Evolutionary conservation across 305 asterid species (phyloP).

Genomic region (Fraxinus nigra): DNA sequence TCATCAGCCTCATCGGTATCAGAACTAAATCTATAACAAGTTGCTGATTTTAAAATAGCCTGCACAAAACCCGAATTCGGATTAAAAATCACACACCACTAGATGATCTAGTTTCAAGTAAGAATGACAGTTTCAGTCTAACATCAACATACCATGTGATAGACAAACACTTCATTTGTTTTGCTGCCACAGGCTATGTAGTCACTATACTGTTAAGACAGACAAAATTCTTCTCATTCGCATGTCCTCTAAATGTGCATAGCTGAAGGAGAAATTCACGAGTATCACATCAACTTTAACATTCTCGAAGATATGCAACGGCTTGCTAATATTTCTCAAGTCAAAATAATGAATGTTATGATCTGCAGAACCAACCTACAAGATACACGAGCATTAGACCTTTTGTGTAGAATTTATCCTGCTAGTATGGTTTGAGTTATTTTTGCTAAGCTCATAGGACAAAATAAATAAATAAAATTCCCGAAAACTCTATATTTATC

Average conservation of each 20-base stretch:
- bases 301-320: conserved; percentile 39
- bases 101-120: not conserved
- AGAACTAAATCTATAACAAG: conserved; percentile 53
- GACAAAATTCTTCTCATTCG: conserved; percentile 76
- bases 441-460: not conserved
- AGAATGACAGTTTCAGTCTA: not conserved
- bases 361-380: conserved; percentile 91
- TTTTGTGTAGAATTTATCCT: conserved; percentile 10
- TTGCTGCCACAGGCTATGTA: conserved; percentile 88
- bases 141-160: conserved; percentile 56
- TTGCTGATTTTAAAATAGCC: conserved; percentile 80
- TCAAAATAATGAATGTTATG: conserved; percentile 87
- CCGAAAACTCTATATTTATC: not conserved
- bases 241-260: conserved; percentile 68
- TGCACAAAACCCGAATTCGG: conserved; percentile 20
- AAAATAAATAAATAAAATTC: not conserved
- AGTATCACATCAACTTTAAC: conserved; percentile 8
- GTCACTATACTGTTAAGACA: conserved; percentile 63
- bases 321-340: conserved; percentile 64
- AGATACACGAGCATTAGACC: conserved; percentile 5
- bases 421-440: conserved; percentile 1
- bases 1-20: conserved; percentile 51
- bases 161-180: conserved; percentile 72
- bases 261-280: conserved; percentile 40
- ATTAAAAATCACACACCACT: not conserved